A percentile compares a stretch with the other conserved stretches of the same genome.
Conservation (phyloP, 2,329 filamentous ascomycete species). For the Aureobasidium sp. region DNA sequence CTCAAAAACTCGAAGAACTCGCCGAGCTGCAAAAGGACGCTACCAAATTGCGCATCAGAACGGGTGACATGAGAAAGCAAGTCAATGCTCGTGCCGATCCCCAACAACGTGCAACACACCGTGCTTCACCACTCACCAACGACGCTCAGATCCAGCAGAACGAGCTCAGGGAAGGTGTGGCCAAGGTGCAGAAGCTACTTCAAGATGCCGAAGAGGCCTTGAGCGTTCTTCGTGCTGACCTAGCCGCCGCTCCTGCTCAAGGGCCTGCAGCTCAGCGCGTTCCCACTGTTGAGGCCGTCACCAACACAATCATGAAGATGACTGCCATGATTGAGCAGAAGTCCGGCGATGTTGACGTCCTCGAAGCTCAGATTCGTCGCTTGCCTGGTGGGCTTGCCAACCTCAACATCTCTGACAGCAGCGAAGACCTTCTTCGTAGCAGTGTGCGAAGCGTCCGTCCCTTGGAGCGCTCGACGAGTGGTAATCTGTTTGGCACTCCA, state of each 20-base stretch:
- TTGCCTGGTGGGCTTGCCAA: conserved; percentile 37
- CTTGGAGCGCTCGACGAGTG: conserved; percentile 22
- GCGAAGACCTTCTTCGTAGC: conserved; percentile 28
- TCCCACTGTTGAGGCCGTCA: conserved; percentile 86
- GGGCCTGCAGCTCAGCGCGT: conserved; percentile 45
- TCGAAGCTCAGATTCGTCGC: conserved; percentile 79
- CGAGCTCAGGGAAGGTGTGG: conserved; percentile 71
- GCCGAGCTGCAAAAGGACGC: conserved; percentile 64
- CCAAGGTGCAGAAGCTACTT: conserved; percentile 65
- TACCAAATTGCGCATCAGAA: conserved; percentile 63
- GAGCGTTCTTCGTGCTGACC: conserved; percentile 68
- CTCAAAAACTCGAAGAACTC: conserved; percentile 61
- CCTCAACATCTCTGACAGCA: conserved; percentile 24
- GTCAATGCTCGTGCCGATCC: conserved; percentile 64
- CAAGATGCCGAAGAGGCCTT: conserved; percentile 73
- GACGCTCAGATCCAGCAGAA: conserved; percentile 80
- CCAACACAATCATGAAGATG: conserved; percentile 88
- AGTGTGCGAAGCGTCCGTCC: conserved; percentile 23
- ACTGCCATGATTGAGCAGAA: conserved; percentile 86
- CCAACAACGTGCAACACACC: conserved; percentile 55
- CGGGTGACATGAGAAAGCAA: conserved; percentile 71
- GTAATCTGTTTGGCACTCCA: conserved; percentile 32
- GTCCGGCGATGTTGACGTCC: conserved; percentile 80
- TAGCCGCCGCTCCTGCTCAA: conserved; percentile 50
- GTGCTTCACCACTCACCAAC: conserved; percentile 68